These are phyloP conservation scores for Santalum album DNA, from an alignment of 164 flowering plant species.

Conservation along the genomic window DNA sequence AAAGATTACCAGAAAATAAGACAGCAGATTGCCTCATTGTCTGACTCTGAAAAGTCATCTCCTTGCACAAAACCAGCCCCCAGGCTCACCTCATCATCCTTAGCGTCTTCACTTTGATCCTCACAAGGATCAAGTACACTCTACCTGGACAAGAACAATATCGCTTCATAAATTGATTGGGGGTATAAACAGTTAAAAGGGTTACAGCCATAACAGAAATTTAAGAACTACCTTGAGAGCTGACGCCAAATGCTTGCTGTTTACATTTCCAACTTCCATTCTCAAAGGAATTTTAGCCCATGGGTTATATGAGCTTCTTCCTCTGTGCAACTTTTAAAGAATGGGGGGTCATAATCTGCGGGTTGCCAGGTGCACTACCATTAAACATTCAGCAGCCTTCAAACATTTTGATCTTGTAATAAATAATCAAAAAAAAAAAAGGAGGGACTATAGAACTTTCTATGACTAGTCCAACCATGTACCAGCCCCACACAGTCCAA, in stretches of 20 bases:
- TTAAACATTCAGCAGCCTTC: too few species aligned
- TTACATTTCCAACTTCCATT: conserved; percentile 91
- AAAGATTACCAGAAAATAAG: not conserved
- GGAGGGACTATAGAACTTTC: too few species aligned
- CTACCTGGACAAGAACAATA: conserved; percentile 40
- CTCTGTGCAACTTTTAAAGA: conserved; percentile 68
- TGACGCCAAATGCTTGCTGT: conserved; percentile 85
- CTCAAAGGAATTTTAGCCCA: conserved; percentile 73
- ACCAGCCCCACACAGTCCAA: too few species aligned
- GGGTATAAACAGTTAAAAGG: not conserved
- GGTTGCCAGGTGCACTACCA: conserved; percentile 45
- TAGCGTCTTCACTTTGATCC: conserved; percentile 62
- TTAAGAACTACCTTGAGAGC: conserved; percentile 59
- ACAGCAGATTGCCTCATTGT: conserved; percentile 51
- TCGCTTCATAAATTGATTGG: not conserved
- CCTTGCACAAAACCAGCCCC: conserved; percentile 53
- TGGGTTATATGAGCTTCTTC: conserved; percentile 61
- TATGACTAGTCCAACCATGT: too few species aligned
- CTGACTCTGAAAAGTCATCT: conserved; percentile 54
- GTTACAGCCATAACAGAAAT: not conserved
- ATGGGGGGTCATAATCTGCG: conserved; percentile 87
- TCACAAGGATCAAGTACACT: conserved; percentile 95
- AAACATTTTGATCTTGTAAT: too few species aligned
- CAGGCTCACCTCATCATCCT: conserved; percentile 59
- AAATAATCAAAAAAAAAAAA: too few species aligned